These are phyloP conservation scores for Hevea brasiliensis DNA, from an alignment of 345 rosid genomes.

Conservation along the genomic window DNA sequence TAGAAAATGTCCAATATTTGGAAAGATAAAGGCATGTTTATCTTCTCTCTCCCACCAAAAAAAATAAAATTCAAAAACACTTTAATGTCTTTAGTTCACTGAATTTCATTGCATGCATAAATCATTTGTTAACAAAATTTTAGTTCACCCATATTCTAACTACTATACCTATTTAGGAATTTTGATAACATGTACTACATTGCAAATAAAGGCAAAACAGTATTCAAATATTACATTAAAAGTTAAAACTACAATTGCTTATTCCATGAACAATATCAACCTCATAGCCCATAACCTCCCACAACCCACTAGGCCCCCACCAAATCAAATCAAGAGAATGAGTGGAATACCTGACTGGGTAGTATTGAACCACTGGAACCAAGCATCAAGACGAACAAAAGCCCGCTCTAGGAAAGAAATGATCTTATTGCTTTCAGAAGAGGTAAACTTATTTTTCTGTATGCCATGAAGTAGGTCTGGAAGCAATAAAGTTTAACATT, in stretches of 20 bases:
- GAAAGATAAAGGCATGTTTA: not conserved
- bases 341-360: conserved; percentile 72
- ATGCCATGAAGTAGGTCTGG: conserved; percentile 66
- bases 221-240: not conserved
- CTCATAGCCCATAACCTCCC: too few relatives aligned
- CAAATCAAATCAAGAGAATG: not conserved
- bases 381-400: conserved; percentile 74
- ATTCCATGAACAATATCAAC: not conserved
- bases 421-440: conserved; percentile 53
- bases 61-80: not conserved
- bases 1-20: not conserved
- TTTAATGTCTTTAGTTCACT: not conserved
- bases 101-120: not conserved
- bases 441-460: conserved; percentile 52
- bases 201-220: not conserved
- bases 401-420: conserved; percentile 69
- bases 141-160: not conserved
- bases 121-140: not conserved
- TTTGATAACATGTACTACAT: conserved; percentile 1
- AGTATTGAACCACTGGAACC: conserved; percentile 88
- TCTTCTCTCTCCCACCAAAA: not conserved
- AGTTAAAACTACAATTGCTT: not conserved
- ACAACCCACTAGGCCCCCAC: not conserved
- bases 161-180: not conserved
- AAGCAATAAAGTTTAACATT: conserved; percentile 13